phyloP scores from a whole-genome alignment of 257 asterid species.

The Lithospermum erythrorhizon region DNA sequence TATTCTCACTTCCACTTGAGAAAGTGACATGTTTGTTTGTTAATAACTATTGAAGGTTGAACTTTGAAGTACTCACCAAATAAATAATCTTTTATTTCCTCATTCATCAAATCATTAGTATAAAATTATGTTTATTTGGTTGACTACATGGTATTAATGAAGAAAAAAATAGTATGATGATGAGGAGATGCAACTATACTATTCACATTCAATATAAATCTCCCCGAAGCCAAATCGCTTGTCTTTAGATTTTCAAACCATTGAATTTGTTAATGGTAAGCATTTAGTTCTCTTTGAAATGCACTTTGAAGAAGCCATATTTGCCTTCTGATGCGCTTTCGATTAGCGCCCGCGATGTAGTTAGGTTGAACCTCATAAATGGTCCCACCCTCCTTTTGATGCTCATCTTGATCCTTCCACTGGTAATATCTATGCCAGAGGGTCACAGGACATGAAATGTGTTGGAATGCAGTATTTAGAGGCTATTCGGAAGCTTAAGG shows the following conservation, averaged over 20 bases:
- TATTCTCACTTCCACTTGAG: not conserved
- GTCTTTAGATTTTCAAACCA: conserved; percentile 38
- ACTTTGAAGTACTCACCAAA: too few relatives aligned
- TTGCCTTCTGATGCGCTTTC: conserved; percentile 81
- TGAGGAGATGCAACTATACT: not conserved
- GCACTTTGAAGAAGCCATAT: conserved; percentile 55
- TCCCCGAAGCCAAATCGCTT: conserved; percentile 61
- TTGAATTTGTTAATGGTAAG: conserved; percentile 58
- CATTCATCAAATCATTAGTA: too few relatives aligned
- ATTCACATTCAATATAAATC: not conserved
- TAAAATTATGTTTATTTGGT: too few relatives aligned
- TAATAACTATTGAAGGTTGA: not conserved
- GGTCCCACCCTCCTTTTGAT: conserved; percentile 73
- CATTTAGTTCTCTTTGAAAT: conserved; percentile 67
- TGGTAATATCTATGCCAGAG: conserved; percentile 79
- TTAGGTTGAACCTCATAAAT: conserved; percentile 69
- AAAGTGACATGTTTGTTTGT: too few relatives aligned
- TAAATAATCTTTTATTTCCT: too few relatives aligned
- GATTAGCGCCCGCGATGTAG: conserved; percentile 94
- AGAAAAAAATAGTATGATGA: not conserved
- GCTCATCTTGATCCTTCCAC: conserved; percentile 58
- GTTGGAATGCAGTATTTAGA: conserved; percentile 82
- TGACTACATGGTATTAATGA: not conserved
- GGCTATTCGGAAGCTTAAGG: conserved; percentile 72
- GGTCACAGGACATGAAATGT: conserved; percentile 97